Evolutionary conservation across 1,139 yeast species (phyloP), one percentile per base, ranked within the genome.

Genomic region (Hemisphaericaspora subhashii): DNA sequence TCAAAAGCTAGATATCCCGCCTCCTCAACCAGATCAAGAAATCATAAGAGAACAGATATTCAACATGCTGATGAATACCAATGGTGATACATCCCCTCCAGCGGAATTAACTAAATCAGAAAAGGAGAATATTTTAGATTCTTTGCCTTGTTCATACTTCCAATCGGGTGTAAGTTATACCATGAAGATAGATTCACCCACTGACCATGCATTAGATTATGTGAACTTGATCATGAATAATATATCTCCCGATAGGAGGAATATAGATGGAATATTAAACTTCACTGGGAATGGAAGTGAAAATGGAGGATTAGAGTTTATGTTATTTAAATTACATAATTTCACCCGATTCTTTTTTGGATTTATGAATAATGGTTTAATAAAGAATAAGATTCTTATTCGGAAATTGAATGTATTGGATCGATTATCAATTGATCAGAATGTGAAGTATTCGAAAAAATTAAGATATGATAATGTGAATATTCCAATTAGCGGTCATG

Each of bases 401-500:
- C 40, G 52, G 18, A 50, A 50, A 32, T 38, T 48, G 27, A 47
- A 47, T 30, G 44, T 50, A 3, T 27, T 50, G 13, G 52, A 48
- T 35, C 37, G 48, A 23, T 20, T 50, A 6, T 40, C 45, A 15
- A 32, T 36, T n/a, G 51, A 48, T 38, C 16, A 25, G 8, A 41
- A 40, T 5, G 35, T 48, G 3, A 25, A 37, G 5, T 42, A 35
- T 31, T 24, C 27, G 11, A 21, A 31, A 9, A 3, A 36, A 2
- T n/a, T 33, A 16, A 14, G 25, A 12, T 12, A 32, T 20, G 27
- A 33, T 6, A 32, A 37, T 16, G 23, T 41, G 6, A 38, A 36
- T 30, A 20, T 50, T 3, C 47, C 52, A 9, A 44, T 64, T 22
- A 33, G 37, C 2, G 77, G 77, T 1, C 47, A 52, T 4, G 45